Conservation (phyloP, 148 eudicot genomes). For the Cornus controversa region DNA sequence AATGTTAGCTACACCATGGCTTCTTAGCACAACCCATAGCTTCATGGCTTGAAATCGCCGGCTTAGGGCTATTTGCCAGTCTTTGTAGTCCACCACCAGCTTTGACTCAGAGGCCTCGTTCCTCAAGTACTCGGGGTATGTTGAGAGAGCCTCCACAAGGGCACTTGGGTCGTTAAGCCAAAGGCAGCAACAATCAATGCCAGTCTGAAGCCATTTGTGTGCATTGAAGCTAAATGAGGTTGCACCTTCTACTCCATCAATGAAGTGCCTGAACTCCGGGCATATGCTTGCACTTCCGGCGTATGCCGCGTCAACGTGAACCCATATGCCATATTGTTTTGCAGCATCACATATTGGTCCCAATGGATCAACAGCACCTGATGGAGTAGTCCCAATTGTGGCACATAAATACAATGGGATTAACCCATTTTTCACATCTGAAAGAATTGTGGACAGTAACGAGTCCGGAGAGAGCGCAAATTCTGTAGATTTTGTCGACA, state of each 20-base stretch:
- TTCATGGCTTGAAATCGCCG: slow-evolving; percentile 53
- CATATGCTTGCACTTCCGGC: slow-evolving; percentile 44
- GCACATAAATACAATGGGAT: slow-evolving; percentile 49
- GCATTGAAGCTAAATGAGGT: slow-evolving; percentile 57
- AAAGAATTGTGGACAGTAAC: slow-evolving; percentile 17
- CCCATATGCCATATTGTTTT: slow-evolving; percentile 34
- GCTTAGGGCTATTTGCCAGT: slow-evolving; percentile 59
- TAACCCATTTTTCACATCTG: slow-evolving; percentile 33
- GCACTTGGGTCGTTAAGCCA: slow-evolving; percentile 44
- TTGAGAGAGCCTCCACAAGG: slow-evolving; percentile 37
- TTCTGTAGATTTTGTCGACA: background rate
- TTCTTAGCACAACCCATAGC: slow-evolving; percentile 52
- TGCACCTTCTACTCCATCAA: slow-evolving; percentile 42
- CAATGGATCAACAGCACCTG: slow-evolving; percentile 37
- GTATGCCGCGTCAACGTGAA: slow-evolving; percentile 32
- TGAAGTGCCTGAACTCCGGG: slow-evolving; percentile 36
- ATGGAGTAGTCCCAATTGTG: slow-evolving; percentile 46
- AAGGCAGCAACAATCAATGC: slow-evolving; percentile 54
- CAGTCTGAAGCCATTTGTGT: slow-evolving; percentile 60
- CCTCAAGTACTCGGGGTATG: slow-evolving; percentile 45
- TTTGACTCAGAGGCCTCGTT: too few species aligned
- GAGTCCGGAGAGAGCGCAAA: slow-evolving; percentile 23
- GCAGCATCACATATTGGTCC: slow-evolving; percentile 32
- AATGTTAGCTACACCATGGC: slow-evolving; percentile 47
- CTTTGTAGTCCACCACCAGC: too few species aligned